Base-by-base conservation (phyloP, 169 alveolate species). In the Plasmodium ovale region DNA sequence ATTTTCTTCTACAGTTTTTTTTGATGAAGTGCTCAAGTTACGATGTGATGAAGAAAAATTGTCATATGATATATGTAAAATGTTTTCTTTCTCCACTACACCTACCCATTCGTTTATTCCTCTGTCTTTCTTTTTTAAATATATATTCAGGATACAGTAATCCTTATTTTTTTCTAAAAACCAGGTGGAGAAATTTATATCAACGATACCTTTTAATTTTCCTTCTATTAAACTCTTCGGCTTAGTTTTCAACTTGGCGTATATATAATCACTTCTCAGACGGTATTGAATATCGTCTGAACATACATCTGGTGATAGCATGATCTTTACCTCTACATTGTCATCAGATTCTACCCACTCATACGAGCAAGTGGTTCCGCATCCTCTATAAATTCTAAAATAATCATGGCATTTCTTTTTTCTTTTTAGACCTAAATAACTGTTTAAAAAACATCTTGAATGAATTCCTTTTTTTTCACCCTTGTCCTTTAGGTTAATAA, bases 71-170 rank as follows among this genome's bases (percentile, higher is more conserved):
- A 84, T 10, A 39, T 84, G 87, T 54, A 84, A 19, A 0, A 84
- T 69, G 27, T 65, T 56, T 53, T 84, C 91, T 37, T 84, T 84
- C 68, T 84, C 91, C 2, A 84, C 53, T 53, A 84, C 87, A 7
- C 91, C 91, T 29, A 84, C 91, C 91, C 91, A 84, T 47, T 84
- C 91, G 31, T 68, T 64, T 23, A 84, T 84, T n/a, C 91, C 91
- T 31, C 29, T 84, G 39, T 69, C 23, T 47, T 84, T 84, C 49
- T 84, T 84, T 71, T 84, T 84, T 62, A 84, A 53, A 84, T 35
- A 42, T 25, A 84, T 84, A 49, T 56, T 84, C n/a, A 84, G 3
- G 4, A 84, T 29, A 72, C 67, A 33, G 47, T 42, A 68, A 44
- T 69, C 73, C 10, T 51, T 16, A 21, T 16, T 10, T 47, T 37